Evolutionary conservation across 2,329 filamentous ascomycete species (phyloP).

Genomic region (Hysterium pulicare): DNA sequence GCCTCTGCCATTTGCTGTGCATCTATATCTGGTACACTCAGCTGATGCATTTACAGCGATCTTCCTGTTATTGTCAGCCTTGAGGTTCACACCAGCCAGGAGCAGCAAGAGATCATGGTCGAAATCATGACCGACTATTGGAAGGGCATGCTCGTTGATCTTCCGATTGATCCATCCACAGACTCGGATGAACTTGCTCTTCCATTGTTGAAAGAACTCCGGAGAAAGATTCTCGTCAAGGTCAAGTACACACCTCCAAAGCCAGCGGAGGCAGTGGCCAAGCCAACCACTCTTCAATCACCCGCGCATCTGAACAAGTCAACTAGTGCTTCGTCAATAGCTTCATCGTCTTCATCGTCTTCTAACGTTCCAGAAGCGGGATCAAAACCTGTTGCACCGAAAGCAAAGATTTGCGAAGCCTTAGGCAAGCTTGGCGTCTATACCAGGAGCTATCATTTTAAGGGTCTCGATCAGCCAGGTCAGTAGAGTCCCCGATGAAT

Average conservation of each 20-base stretch:
- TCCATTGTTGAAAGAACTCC: constrained; percentile 62
- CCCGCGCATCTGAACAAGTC: constrained; percentile 23
- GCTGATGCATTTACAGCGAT: constrained; percentile 40
- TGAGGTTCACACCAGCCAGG: constrained; percentile 78
- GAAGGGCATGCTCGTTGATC: constrained; percentile 69
- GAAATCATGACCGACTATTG: constrained; percentile 90
- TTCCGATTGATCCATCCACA: constrained; percentile 38
- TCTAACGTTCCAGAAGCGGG: constrained; percentile 41
- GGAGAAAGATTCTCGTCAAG: constrained; percentile 67
- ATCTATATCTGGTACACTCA: too few relatives aligned
- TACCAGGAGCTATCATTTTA: constrained; percentile 80
- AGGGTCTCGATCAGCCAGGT: constrained; percentile 64
- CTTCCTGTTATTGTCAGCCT: constrained; percentile 88
- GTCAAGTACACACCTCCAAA: constrained; percentile 47
- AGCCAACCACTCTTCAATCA: constrained; percentile 24
- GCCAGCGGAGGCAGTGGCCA: constrained; percentile 14
- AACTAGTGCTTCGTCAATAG: constrained; percentile 18
- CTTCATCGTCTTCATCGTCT: constrained; percentile 28
- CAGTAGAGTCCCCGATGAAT: constrained; percentile 25
- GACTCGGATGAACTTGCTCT: constrained; percentile 57
- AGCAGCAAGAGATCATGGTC: constrained; percentile 90
- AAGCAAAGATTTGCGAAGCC: constrained; percentile 62
- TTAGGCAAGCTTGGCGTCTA: constrained; percentile 78
- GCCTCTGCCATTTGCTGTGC: too few relatives aligned
- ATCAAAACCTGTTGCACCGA: constrained; percentile 51